Percentiles rank a stretch among this genome's conserved stretches.
These are phyloP conservation scores for Cladosporium sp. DNA, from an alignment of 2,329 filamentous ascomycete species.

Conservation along the genomic window DNA sequence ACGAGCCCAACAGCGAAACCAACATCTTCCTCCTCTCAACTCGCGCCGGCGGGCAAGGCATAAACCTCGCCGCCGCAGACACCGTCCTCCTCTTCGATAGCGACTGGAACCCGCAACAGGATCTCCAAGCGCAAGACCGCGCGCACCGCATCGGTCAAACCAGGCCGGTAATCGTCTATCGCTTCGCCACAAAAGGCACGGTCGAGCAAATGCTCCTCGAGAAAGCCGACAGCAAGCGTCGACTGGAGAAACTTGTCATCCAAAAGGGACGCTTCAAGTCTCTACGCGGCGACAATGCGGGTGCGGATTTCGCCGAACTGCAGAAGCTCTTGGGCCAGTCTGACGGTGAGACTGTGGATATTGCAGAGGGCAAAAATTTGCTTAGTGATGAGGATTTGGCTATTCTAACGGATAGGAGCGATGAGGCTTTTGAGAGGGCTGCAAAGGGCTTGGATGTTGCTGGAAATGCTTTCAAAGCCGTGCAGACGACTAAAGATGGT, in stretches of 20 bases:
- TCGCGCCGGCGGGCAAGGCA: conserved; percentile 87
- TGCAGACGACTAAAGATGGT: conserved; percentile 67
- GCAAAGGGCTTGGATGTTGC: conserved; percentile 73
- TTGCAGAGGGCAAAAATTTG: conserved; percentile 56
- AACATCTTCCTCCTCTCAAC: conserved; percentile 86
- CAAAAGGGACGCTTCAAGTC: conserved; percentile 77
- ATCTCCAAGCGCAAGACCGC: conserved; percentile 92
- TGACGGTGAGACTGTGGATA: conserved; percentile 62
- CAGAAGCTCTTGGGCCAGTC: conserved; percentile 49
- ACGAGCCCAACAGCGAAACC: conserved; percentile 33
- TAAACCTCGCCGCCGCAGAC: conserved; percentile 87
- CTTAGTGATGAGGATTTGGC: conserved; percentile 72
- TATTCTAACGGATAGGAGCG: conserved; percentile 70
- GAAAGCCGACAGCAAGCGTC: conserved; percentile 84
- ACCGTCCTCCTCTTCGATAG: conserved; percentile 89
- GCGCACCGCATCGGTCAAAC: conserved; percentile 94
- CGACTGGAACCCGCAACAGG: conserved; percentile 95
- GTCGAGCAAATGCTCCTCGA: conserved; percentile 84
- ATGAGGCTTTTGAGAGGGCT: conserved; percentile 64
- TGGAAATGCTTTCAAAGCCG: conserved; percentile 48
- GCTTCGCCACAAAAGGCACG: conserved; percentile 86
- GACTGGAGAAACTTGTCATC: conserved; percentile 91
- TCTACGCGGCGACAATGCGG: conserved; percentile 46
- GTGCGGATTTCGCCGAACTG: conserved; percentile 45
- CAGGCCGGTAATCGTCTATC: conserved; percentile 85